A percentile compares a stretch with the other conserved stretches of the same genome.
phyloP scores from a whole-genome alignment of 768 basidiomycete genomes.

The Rhizopogon sp. region DNA sequence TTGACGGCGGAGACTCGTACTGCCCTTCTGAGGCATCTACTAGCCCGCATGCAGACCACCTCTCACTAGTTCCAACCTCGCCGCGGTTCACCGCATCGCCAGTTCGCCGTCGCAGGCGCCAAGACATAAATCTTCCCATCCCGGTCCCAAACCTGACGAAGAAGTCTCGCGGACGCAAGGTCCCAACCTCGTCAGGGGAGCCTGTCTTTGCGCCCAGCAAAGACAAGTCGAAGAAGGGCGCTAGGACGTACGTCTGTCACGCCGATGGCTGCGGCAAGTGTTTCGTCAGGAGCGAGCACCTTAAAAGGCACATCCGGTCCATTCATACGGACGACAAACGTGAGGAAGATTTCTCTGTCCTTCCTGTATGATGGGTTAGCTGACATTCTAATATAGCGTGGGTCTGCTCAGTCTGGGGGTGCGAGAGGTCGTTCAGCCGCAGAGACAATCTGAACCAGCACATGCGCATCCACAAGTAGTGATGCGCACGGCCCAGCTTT shows the following conservation, averaged over 20 bases:
- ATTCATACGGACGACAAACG: slow-evolving; percentile 85
- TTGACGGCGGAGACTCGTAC: slow-evolving; percentile 15
- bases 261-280: slow-evolving; percentile 74
- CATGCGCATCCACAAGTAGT: slow-evolving; percentile 55
- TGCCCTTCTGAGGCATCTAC: slow-evolving; percentile 20
- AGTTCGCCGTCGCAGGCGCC: slow-evolving; percentile 16
- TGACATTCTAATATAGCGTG: slow-evolving; percentile 17
- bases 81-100: slow-evolving; percentile 1
- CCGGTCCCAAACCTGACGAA: slow-evolving; percentile 48
- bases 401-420: slow-evolving; percentile 51
- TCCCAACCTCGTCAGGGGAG: slow-evolving; percentile 32
- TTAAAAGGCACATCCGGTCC: slow-evolving; percentile 75
- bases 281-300: slow-evolving; percentile 74
- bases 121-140: slow-evolving; percentile 29
- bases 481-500: too few species aligned
- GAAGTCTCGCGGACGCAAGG: slow-evolving; percentile 42
- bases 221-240: slow-evolving; percentile 29
- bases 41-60: neutral
- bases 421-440: slow-evolving; percentile 67
- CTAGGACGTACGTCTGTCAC: slow-evolving; percentile 57
- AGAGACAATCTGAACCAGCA: slow-evolving; percentile 79
- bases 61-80: neutral
- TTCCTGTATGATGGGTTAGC: neutral
- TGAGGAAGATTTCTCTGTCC: slow-evolving; percentile 32
- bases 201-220: slow-evolving; percentile 18